These are phyloP conservation scores for Phlyctochytrium planicorne DNA, from an alignment of 192 early-diverging fungal species.

Conservation along the genomic window DNA sequence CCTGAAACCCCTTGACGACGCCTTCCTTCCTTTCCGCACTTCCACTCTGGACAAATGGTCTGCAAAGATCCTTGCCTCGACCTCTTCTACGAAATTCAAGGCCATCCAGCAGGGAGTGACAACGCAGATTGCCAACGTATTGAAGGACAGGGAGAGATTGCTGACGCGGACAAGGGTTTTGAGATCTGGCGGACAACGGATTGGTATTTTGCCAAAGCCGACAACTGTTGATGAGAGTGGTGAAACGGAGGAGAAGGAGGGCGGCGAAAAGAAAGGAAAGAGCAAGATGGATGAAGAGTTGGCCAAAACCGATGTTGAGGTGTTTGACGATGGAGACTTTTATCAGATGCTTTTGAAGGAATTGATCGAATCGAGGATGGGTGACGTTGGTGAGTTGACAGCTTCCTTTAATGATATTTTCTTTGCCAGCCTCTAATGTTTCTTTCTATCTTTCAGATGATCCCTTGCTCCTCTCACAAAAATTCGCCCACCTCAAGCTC, in stretches of 20 bases:
- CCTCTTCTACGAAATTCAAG: constrained; percentile 81
- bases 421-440: constrained; percentile 6
- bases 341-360: constrained; percentile 93
- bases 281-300: constrained; percentile 51
- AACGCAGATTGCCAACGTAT: constrained; percentile 69
- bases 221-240: constrained; percentile 31
- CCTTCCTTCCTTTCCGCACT: constrained; percentile 78
- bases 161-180: constrained; percentile 86
- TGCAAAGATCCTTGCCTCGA: constrained; percentile 69
- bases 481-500: constrained; percentile 78
- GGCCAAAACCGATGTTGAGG: constrained; percentile 75
- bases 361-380: constrained; percentile 91
- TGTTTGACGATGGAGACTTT: constrained; percentile 97
- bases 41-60: constrained; percentile 92
- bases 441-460: constrained; percentile 65
- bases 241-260: constrained; percentile 34
- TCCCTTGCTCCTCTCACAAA: constrained; percentile 73
- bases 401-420: background rate
- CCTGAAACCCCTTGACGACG: constrained; percentile 53
- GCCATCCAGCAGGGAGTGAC: constrained; percentile 82
- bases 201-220: background rate
- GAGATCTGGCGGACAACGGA: constrained; percentile 53
- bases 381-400: constrained; percentile 68
- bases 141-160: constrained; percentile 72
- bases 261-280: constrained; percentile 5